Base-by-base conservation (phyloP, 306 rosid species). In the Quillaja saponaria region DNA sequence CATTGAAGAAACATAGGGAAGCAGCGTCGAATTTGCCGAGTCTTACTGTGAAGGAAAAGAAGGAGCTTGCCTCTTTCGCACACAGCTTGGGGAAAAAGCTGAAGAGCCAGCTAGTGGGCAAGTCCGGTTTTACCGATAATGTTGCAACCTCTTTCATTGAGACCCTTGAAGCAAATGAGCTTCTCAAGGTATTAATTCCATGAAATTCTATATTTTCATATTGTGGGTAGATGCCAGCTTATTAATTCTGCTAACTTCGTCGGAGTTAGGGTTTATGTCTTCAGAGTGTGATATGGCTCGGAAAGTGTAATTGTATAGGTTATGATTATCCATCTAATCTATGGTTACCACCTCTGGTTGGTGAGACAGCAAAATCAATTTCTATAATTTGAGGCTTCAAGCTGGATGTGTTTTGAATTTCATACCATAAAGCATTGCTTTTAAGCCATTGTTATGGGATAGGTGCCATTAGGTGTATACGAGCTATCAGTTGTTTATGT, bases 131-230 rank as follows among this genome's bases (percentile, higher is more conserved):
- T 34, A 92, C 96, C 0, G 45, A 85, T 31, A 85, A 64, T 66
- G 62, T 91, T 48, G 95, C 90, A 3, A 54, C 88, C 5, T 79
- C 95, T 49, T 91, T 92, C 81, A 33, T 80, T 5, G 91, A 92
- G 77, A 92, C 76, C 16, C 98, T 92, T 18, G 98, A 92, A 74
- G 67, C 96, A 17, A 92, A 88, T 28, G 98, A 92, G 76, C 95
- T 92, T 82, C 90, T 88, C 42, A 88, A 92, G 95, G 98, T 88
- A 80, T 31, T 41, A 41, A 57, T 34, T 33, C 20, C 13, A 2
- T 38, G 4, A 55, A n/a, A 0, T 33, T 10, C 39, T 19, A 3
- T 56, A 2, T 17, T 20, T 34, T 34, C 8, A 8, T 13, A 25
- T 6, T 49, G 0, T 0, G 5, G 14, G 38, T 4, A 6, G 59